Base-by-base conservation (phyloP, 2,329 filamentous ascomycete species). In the Aspergillus fructus region DNA sequence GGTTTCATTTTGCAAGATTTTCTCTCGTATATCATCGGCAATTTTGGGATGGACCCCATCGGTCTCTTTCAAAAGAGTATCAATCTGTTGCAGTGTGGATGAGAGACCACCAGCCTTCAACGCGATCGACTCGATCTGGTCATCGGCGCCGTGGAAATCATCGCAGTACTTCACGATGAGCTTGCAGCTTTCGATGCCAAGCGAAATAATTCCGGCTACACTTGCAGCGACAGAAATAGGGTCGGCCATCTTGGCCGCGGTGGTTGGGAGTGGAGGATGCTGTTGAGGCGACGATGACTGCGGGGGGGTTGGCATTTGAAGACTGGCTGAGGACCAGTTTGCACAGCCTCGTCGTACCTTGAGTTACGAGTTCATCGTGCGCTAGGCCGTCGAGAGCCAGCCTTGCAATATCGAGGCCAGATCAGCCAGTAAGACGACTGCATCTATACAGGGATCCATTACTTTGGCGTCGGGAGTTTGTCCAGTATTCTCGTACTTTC, bases 181-280 rank as follows among this genome's bases (percentile, higher is more conserved):
- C 30, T 49, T 37, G 30, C 46, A 49, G n/a, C 27, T 37, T 21
- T 49, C 30, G 9, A 49, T 49, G 1, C 46, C 46, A 12, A 49
- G 46, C 9, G 46, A 33, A 8, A 49, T 12, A 1, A 49, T n/a
- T 0, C n/a, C 30, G 30, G 30, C 27, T 2, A 21, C 27, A 30
- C 27, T 19, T 2, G 12, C 41, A 3, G 41, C 41, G 34, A 37
- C 3, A 13, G 34, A 37, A 3, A 37, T 7, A 3, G 34, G 15
- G 15, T 37, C 15, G 2, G 34, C 13, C 34, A n/a, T 37, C 1
- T n/a, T 15, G 1, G 11, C 2, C 7, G 34, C 3, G 13, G 5
- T 37, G 15, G 4, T 7, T 37, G 34, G 2, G 12, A n/a, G 34
- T 1, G 0, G 2, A n/a, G 12, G 15, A n/a, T 15, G 34, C 3